A percentile compares a stretch with the other conserved stretches of the same genome.
Evolutionary conservation across 83 land plant genomes (phyloP).

Genomic region (Picea abies): DNA sequence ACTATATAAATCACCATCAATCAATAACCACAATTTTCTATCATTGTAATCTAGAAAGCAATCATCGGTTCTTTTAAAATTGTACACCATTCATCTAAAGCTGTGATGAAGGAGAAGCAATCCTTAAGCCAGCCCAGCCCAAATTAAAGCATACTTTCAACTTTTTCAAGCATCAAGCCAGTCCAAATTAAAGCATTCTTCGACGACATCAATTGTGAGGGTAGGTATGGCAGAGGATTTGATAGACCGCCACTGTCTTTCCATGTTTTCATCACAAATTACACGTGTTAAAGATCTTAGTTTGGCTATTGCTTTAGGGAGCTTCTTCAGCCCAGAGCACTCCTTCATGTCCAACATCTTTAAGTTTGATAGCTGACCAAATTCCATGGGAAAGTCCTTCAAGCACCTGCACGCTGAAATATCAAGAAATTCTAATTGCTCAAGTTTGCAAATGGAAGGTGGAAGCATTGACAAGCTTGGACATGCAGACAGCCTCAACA

Average conservation of each 20-base stretch:
- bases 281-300: conserved; percentile 40
- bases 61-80: too few species aligned
- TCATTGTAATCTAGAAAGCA: too few species aligned
- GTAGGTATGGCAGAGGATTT: not conserved
- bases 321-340: too few species aligned
- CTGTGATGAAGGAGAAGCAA: too few species aligned
- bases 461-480: conserved; percentile 60
- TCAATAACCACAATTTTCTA: too few species aligned
- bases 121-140: not conserved
- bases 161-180: not conserved
- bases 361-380: conserved; percentile 32
- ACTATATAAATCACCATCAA: too few species aligned
- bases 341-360: conserved; percentile 70
- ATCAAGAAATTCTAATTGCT: conserved; percentile 41
- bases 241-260: conserved; percentile 28
- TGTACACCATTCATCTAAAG: too few species aligned
- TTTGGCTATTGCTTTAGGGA: conserved; percentile 26
- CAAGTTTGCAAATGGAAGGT: conserved; percentile 29
- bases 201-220: not conserved
- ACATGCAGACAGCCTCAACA: too few species aligned
- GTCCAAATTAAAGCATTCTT: not conserved
- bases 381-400: conserved; percentile 42
- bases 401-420: conserved; percentile 54
- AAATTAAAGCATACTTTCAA: conserved; percentile 12
- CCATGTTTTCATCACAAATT: conserved; percentile 49